phyloP scores from a whole-genome alignment of 139 green algal species.

The Volvox reticuliferus region DNA sequence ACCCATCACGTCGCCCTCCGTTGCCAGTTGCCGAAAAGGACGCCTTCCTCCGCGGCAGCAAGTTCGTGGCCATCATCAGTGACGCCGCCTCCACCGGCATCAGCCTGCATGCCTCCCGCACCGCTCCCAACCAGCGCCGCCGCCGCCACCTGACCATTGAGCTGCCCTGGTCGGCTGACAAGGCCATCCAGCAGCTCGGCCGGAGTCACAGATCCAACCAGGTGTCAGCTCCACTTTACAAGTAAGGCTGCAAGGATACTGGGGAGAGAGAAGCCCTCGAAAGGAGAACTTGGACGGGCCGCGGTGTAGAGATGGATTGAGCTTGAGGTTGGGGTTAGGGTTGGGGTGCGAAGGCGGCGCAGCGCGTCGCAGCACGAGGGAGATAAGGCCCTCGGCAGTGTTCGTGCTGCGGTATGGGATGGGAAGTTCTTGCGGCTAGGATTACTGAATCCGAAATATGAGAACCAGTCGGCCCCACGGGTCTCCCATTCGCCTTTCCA shows the following conservation, averaged over 20 bases:
- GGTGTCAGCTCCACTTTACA: conserved; percentile 66
- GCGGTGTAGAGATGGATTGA: too few species aligned
- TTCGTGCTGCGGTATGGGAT: too few species aligned
- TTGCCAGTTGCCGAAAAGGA: conserved; percentile 70
- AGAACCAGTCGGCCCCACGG: too few species aligned
- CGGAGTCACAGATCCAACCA: conserved; percentile 81
- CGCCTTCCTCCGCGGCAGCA: conserved; percentile 87
- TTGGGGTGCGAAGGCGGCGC: too few species aligned
- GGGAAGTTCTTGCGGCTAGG: too few species aligned
- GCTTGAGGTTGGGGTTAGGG: too few species aligned
- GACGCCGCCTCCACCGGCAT: conserved; percentile 91
- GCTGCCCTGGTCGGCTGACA: conserved; percentile 93
- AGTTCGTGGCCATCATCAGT: conserved; percentile 94
- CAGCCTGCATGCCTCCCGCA: conserved; percentile 77
- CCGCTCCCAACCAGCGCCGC: conserved; percentile 53
- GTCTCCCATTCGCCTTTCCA: too few species aligned
- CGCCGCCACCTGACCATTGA: conserved; percentile 92
- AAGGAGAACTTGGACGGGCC: too few species aligned
- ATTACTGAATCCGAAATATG: too few species aligned
- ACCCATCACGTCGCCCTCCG: too few species aligned
- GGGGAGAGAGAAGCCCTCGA: neutral
- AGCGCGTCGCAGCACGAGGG: too few species aligned
- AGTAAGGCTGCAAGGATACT: conserved; percentile 36
- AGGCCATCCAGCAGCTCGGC: conserved; percentile 95
- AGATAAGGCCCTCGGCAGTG: too few species aligned